A percentile compares a stretch with the other conserved stretches of the same genome.
These are phyloP conservation scores for Actinomortierella ambigua DNA, from an alignment of 371 early-diverging fungal genomes.

Conservation along the genomic window DNA sequence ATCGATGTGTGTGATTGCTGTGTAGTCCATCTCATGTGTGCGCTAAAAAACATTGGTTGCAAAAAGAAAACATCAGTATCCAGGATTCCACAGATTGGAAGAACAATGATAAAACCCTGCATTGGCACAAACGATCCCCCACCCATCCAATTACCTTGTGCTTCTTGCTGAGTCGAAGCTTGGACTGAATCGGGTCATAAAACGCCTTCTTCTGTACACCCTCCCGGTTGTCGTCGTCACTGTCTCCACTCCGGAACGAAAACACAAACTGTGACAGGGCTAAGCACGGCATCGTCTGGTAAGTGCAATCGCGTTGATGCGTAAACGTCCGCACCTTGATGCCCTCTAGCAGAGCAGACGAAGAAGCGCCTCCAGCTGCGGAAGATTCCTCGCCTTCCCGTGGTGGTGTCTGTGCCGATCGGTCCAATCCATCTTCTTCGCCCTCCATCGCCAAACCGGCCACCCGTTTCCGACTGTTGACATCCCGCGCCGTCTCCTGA, in stretches of 20 bases:
- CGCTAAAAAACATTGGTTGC: not conserved
- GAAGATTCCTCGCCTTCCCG: conserved; percentile 1
- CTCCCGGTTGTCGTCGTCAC: conserved; percentile 6
- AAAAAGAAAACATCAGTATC: not conserved
- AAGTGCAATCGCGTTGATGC: conserved; percentile 43
- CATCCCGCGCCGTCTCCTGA: conserved; percentile 29
- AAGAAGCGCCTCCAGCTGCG: no score
- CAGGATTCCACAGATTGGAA: no score
- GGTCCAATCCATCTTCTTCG: conserved; percentile 15
- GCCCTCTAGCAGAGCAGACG: no score
- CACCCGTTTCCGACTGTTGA: conserved; percentile 31
- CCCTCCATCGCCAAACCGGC: conserved; percentile 17
- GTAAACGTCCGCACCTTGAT: conserved; percentile 15
- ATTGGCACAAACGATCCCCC: not conserved
- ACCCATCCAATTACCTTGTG: conserved; percentile 16
- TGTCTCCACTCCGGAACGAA: conserved; percentile 20
- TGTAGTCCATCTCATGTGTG: conserved; percentile 35
- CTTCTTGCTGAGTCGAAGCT: conserved; percentile 43
- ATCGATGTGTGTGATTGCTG: conserved; percentile 34
- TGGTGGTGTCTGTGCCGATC: no score
- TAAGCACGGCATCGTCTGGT: conserved; percentile 33
- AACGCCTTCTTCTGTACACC: conserved; percentile 29
- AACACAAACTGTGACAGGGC: conserved; percentile 34
- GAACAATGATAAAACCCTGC: not conserved
- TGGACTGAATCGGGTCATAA: conserved; percentile 41